phyloP scores from a whole-genome alignment of 352 stramenopile species.

The Phytopythium helicoides region DNA sequence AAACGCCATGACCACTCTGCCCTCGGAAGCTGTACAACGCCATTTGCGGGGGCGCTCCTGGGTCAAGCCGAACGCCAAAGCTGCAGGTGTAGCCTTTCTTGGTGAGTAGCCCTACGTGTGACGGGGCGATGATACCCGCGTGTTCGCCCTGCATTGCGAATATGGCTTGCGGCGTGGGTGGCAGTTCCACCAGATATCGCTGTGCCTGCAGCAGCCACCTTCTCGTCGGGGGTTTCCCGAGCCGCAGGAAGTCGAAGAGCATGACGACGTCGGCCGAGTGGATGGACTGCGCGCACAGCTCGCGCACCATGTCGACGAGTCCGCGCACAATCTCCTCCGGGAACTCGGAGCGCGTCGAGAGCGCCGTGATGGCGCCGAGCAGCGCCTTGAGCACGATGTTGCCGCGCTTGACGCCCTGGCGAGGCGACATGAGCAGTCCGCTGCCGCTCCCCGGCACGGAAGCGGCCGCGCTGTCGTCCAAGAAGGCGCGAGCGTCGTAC shows the following conservation, averaged over 20 bases:
- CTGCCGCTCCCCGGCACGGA: too few relatives aligned
- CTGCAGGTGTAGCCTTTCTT: slow-evolving; percentile 81
- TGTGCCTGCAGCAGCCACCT: slow-evolving; percentile 60
- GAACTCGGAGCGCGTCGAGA: slow-evolving; percentile 30
- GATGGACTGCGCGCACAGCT: slow-evolving; percentile 58
- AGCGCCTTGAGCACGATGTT: slow-evolving; percentile 53
- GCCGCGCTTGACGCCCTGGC: slow-evolving; percentile 14
- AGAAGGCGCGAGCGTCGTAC: slow-evolving; percentile 36
- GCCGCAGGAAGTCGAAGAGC: slow-evolving; percentile 73
- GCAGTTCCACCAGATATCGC: slow-evolving; percentile 43
- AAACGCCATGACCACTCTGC: slow-evolving; percentile 71
- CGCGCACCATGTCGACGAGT: slow-evolving; percentile 44
- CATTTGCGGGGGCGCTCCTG: slow-evolving; percentile 19
- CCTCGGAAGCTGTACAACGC: slow-evolving; percentile 78
- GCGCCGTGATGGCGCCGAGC: slow-evolving; percentile 32
- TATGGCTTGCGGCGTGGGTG: slow-evolving; percentile 56
- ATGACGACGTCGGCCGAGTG: slow-evolving; percentile 52
- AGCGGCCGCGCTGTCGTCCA: slow-evolving; percentile 17
- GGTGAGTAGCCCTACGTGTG: slow-evolving; percentile 51
- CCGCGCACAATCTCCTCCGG: slow-evolving; percentile 23
- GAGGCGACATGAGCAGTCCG: slow-evolving; percentile 6
- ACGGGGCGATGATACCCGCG: slow-evolving; percentile 61
- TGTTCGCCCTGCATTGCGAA: slow-evolving; percentile 69
- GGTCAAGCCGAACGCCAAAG: slow-evolving; percentile 53
- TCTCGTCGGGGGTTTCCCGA: slow-evolving; percentile 38